A percentile compares a stretch with the other conserved stretches of the same genome.
These are phyloP conservation scores for Furcasterigmium sp. DNA, from an alignment of 2,329 filamentous ascomycete species.

Conservation along the genomic window DNA sequence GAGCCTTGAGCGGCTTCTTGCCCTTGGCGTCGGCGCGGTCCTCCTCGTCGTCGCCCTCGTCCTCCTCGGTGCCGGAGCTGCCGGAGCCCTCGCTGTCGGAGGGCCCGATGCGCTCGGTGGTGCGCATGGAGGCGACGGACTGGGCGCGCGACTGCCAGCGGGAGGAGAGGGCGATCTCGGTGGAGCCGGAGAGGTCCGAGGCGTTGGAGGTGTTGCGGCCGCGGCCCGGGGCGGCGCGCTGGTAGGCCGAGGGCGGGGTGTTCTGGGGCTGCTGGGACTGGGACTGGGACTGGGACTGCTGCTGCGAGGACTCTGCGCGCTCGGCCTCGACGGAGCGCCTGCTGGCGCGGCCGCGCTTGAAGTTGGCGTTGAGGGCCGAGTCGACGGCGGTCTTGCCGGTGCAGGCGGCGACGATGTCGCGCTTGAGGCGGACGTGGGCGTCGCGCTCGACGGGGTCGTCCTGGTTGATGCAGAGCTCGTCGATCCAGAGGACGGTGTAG, in stretches of 20 bases:
- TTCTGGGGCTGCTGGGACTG: background rate
- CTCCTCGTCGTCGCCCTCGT: background rate
- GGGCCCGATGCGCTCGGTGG: slow-evolving; percentile 1
- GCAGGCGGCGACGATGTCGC: slow-evolving; percentile 8
- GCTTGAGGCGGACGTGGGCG: slow-evolving; percentile 9
- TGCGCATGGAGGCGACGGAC: slow-evolving; percentile 1
- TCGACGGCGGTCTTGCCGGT: slow-evolving; percentile 5
- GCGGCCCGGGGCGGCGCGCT: background rate
- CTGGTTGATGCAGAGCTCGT: slow-evolving; percentile 12
- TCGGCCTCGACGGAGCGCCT: slow-evolving; percentile 1
- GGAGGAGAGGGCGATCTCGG: background rate
- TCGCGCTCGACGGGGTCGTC: slow-evolving; percentile 8
- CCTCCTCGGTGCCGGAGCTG: background rate
- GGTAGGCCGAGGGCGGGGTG: background rate
- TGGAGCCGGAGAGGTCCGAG: slow-evolving; percentile 2
- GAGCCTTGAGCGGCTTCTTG: background rate
- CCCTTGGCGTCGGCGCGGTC: slow-evolving; percentile 2
- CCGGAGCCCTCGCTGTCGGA: background rate
- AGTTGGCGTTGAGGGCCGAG: slow-evolving; percentile 3
- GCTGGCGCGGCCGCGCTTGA: slow-evolving; percentile 1
- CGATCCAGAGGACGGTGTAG: slow-evolving; percentile 11
- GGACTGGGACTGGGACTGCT: too few species aligned
- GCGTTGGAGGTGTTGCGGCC: slow-evolving; percentile 1
- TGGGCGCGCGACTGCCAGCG: slow-evolving; percentile 1
- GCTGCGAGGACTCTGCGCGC: background rate